Base-by-base conservation (phyloP, 1,139 yeast species). In the Hyphopichia wangnamkhiaoensis region DNA sequence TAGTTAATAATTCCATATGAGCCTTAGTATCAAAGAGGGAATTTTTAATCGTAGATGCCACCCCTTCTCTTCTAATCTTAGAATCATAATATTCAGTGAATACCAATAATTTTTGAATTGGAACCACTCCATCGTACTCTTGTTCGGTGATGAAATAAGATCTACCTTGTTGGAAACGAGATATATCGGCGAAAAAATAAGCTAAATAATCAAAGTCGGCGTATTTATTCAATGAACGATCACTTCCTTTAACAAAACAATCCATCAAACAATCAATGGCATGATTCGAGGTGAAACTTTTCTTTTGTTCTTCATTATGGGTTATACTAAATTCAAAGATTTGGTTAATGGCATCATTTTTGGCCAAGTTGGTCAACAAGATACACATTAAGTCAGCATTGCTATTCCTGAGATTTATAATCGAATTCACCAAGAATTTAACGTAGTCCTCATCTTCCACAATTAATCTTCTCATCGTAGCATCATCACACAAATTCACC, bases 11-110 rank as follows among this genome's bases (percentile, higher is more conserved):
- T 28, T 60, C 62, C 52, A 67, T 65, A 55, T 93, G 98, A 31
- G 78, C 65, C 33, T 82, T 77, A 3, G 88, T 72, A 56, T 91
- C 96, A 56, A 93, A 93, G 37, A 91, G 68, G 0, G 94, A 79
- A 63, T 93, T 93, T 58, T 93, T 93, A 50, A 93, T 86, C 4
- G 96, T 87, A 2, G 95, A 85, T 1, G 96, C 95, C 36, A 89
- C 93, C 53, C 96, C 98, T 59, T 85, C 91, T 61, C 98, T 78
- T 68, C 98, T 81, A 26, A 81, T 79, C 52, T 80, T 82, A 16
- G 88, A 75, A 48, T 84, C 91, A 52, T 82, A 82, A 53, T 82
- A 81, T 55, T 87, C 95, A 2, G 96, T 87, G 63, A 89, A 89
- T 0, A 85, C 95, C 43, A 89, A 70, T 25, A 93, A 62, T 58